A percentile compares a stretch with the other conserved stretches of the same genome.
Conservation (phyloP, 257 asterid genomes). For the Nicotiana benthamiana region DNA sequence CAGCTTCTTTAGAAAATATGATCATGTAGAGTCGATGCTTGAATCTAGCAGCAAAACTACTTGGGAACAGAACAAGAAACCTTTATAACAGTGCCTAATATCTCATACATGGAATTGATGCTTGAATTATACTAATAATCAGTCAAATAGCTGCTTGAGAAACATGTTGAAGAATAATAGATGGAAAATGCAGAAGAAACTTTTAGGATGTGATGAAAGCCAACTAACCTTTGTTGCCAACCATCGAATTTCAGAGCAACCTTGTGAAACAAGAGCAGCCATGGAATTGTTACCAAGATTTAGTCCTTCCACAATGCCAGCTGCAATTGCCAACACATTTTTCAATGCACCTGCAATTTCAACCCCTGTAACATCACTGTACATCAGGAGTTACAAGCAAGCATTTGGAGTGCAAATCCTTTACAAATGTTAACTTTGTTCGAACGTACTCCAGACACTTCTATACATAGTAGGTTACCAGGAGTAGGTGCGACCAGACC, state of each 20-base stretch:
- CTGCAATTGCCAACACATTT: slow-evolving; percentile 92
- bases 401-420: neutral
- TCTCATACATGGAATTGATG: neutral
- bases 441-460: neutral
- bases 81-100: neutral
- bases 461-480: neutral
- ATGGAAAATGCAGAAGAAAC: slow-evolving; percentile 2
- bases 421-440: neutral
- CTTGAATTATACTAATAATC: too few species aligned
- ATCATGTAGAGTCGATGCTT: neutral
- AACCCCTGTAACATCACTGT: slow-evolving; percentile 95
- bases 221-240: slow-evolving; percentile 72
- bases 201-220: neutral
- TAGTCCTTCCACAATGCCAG: slow-evolving; percentile 89
- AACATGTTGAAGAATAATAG: neutral
- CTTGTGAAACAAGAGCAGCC: slow-evolving; percentile 98
- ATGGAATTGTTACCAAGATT: slow-evolving; percentile 87
- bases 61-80: neutral
- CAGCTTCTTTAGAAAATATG: neutral
- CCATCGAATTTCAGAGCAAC: slow-evolving; percentile 96
- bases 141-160: neutral
- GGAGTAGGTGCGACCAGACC: neutral
- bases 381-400: slow-evolving; percentile 57
- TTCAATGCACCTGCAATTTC: slow-evolving; percentile 96
- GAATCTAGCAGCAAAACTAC: too few species aligned